phyloP scores from a whole-genome alignment of 164 flowering plant species.

The Cinnamomum micranthum region DNA sequence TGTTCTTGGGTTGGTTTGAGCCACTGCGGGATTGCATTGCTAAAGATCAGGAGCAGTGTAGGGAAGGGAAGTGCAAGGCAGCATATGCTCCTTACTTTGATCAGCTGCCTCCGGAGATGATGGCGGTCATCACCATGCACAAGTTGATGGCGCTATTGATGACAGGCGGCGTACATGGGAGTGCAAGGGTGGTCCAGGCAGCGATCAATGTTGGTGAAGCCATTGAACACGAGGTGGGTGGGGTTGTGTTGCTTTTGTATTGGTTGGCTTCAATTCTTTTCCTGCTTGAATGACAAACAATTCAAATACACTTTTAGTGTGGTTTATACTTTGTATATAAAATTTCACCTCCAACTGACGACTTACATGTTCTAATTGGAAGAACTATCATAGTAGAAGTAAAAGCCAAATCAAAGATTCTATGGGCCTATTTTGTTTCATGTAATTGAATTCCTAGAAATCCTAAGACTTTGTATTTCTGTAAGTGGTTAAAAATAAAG shows the following conservation, averaged over 20 bases:
- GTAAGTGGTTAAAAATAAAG: no score
- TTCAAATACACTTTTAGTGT: neutral
- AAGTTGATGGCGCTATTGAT: slow-evolving; percentile 82
- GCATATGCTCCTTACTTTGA: slow-evolving; percentile 50
- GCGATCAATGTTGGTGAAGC: slow-evolving; percentile 81
- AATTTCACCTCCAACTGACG: no score
- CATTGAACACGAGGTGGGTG: slow-evolving; percentile 87
- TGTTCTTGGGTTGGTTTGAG: slow-evolving; percentile 98
- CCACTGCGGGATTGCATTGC: slow-evolving; percentile 62
- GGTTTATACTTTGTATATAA: neutral
- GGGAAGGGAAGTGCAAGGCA: slow-evolving; percentile 38
- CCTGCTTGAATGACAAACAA: neutral
- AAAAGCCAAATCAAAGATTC: no score
- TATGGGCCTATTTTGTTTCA: no score
- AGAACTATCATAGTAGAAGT: no score
- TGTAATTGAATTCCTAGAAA: no score
- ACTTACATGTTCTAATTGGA: no score
- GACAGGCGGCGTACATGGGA: slow-evolving; percentile 62
- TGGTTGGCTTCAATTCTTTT: neutral
- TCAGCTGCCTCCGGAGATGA: slow-evolving; percentile 86
- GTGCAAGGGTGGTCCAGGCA: slow-evolving; percentile 71
- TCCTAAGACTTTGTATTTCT: no score
- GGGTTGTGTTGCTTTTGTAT: neutral
- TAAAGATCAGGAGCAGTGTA: slow-evolving; percentile 56
- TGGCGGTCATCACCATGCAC: slow-evolving; percentile 96